Evolutionary conservation across 169 alveolate species (phyloP).

Genomic region (Plasmodium berghei): DNA sequence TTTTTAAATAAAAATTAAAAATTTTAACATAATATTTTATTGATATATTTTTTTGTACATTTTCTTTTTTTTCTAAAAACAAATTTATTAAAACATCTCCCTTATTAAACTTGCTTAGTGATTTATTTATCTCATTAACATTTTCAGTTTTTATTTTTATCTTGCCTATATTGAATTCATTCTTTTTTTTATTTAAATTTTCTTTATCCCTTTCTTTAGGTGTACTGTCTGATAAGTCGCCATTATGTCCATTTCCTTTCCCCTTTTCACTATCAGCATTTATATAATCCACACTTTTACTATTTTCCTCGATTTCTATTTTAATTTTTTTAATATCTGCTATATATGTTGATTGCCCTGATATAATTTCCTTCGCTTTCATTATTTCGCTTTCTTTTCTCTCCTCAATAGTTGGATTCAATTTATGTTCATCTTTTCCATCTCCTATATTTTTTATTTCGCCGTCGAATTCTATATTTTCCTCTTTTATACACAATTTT

Average conservation of each 20-base stretch:
- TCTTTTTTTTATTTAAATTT: too few species aligned
- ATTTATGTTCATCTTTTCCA: constrained; percentile 1
- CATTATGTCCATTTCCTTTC: too few species aligned
- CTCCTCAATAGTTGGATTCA: not conserved
- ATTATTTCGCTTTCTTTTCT: too few species aligned
- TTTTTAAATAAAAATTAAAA: constrained; percentile 48
- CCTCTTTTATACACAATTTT: not conserved
- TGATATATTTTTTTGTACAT: constrained; percentile 23
- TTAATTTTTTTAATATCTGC: too few species aligned
- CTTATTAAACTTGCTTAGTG: constrained; percentile 7
- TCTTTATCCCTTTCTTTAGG: too few species aligned
- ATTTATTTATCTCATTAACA: constrained; percentile 3
- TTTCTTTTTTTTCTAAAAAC: constrained; percentile 21
- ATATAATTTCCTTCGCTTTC: too few species aligned
- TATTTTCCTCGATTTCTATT: too few species aligned
- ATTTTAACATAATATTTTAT: constrained; percentile 54
- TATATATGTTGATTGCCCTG: too few species aligned
- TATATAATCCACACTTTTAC: too few species aligned
- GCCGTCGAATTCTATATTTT: not conserved
- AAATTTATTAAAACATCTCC: constrained; percentile 11
- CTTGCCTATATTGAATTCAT: not conserved
- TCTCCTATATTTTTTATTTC: constrained; percentile 1
- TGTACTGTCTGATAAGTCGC: too few species aligned
- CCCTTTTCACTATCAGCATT: too few species aligned
- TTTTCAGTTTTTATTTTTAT: constrained; percentile 39